Evolutionary conservation across 2,329 filamentous ascomycete genomes (phyloP).

Genomic region (Pyrenophora seminiperda): DNA sequence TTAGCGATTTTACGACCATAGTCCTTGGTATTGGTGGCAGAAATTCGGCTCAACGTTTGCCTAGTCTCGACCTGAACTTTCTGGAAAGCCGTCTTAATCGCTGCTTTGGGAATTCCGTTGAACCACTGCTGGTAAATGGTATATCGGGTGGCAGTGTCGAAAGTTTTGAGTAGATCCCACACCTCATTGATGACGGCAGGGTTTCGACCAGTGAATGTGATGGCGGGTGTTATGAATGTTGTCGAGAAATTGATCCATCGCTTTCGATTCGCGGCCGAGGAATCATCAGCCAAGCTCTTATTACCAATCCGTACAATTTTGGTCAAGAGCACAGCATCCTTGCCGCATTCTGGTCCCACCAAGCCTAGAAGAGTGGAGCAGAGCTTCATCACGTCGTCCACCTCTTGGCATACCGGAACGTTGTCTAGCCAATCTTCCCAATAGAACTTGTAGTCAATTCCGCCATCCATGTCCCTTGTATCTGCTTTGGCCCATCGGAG

Average conservation of each 20-base stretch:
- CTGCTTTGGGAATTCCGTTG: conserved; percentile 54
- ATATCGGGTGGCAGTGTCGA: conserved; percentile 77
- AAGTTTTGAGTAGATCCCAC: conserved; percentile 80
- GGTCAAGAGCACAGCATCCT: conserved; percentile 75
- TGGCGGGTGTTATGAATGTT: conserved; percentile 81
- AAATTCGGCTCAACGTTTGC: conserved; percentile 85
- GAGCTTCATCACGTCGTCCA: conserved; percentile 88
- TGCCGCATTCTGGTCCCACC: conserved; percentile 86
- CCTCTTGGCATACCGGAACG: conserved; percentile 84
- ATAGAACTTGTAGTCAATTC: conserved; percentile 85
- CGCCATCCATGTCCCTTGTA: conserved; percentile 73
- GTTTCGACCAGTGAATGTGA: conserved; percentile 86
- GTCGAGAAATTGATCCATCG: conserved; percentile 87
- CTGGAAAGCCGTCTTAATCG: conserved; percentile 79
- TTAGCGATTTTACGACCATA: conserved; percentile 92
- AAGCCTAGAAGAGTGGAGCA: conserved; percentile 84
- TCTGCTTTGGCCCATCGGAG: conserved; percentile 87
- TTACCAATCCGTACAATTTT: conserved; percentile 87
- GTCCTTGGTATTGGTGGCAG: conserved; percentile 80
- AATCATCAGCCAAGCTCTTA: conserved; percentile 72
- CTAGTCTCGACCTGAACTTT: conserved; percentile 78
- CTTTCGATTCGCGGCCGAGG: conserved; percentile 69
- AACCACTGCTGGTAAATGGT: conserved; percentile 95
- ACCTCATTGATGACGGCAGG: conserved; percentile 83
- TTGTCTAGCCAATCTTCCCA: conserved; percentile 98